These are phyloP conservation scores for Davidsoniella virescens DNA, from an alignment of 2,329 filamentous ascomycete genomes.

Conservation along the genomic window DNA sequence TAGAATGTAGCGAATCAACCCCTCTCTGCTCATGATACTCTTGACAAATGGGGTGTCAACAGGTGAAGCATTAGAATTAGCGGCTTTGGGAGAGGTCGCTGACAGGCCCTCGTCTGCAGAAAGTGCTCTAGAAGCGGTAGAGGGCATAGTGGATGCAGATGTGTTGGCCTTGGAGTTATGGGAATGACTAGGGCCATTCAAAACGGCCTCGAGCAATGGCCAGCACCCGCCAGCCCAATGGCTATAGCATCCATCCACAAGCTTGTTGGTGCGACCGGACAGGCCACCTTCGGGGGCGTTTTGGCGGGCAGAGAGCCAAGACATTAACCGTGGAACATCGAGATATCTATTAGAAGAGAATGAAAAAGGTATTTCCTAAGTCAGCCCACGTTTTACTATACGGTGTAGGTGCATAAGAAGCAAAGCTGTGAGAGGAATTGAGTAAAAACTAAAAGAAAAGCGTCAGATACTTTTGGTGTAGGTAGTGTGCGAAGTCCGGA, in stretches of 20 bases:
- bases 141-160: not conserved
- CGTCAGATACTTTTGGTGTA: not conserved
- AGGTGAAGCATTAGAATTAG: not conserved
- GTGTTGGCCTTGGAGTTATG: constrained; percentile 8
- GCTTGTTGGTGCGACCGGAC: constrained; percentile 87
- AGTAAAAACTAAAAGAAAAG: no score
- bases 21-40: constrained; percentile 64
- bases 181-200: constrained; percentile 33
- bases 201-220: constrained; percentile 70
- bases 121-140: not conserved
- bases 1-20: constrained; percentile 75
- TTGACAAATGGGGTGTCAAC: constrained; percentile 19
- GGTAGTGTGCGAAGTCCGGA: no score
- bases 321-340: constrained; percentile 58
- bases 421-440: not conserved
- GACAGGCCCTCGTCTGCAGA: constrained; percentile 4
- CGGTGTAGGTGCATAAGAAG: not conserved
- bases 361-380: not conserved
- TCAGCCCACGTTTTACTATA: not conserved
- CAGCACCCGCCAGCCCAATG: constrained; percentile 96
- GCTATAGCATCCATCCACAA: constrained; percentile 95
- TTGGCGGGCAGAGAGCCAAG: constrained; percentile 82
- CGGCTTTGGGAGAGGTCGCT: constrained; percentile 3
- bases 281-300: constrained; percentile 85
- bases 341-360: constrained; percentile 40